Percentiles rank a stretch among this genome's conserved stretches.
These are phyloP conservation scores for Rugosomyces carneus DNA, from an alignment of 1,284 basidiomycete genomes.

Conservation along the genomic window DNA sequence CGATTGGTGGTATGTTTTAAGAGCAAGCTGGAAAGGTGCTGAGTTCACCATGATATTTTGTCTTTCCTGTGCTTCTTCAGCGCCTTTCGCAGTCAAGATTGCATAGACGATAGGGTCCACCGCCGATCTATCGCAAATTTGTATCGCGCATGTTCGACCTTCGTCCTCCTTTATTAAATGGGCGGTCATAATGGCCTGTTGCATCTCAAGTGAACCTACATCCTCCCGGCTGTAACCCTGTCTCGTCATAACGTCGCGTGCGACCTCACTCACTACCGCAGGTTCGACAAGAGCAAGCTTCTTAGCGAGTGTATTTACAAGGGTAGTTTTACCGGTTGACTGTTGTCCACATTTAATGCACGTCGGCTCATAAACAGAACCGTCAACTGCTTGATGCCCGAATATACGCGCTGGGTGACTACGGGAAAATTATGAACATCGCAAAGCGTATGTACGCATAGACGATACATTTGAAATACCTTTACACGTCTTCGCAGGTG, in stretches of 20 bases:
- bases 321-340: conserved; percentile 61
- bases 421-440: conserved; percentile 51
- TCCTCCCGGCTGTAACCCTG: conserved; percentile 47
- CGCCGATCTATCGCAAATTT: conserved; percentile 58
- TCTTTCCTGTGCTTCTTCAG: conserved; percentile 29
- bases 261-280: conserved; percentile 52
- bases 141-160: conserved; percentile 21
- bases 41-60: conserved; percentile 29
- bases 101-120: conserved; percentile 60
- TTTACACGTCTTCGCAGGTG: conserved; percentile 32
- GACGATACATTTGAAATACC: not conserved
- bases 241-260: conserved; percentile 45
- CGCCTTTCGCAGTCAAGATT: conserved; percentile 34
- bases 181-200: conserved; percentile 50
- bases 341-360: not conserved
- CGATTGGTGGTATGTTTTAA: conserved; percentile 37
- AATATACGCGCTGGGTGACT: conserved; percentile 52
- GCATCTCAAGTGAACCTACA: conserved; percentile 49
- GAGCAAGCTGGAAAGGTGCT: conserved; percentile 32
- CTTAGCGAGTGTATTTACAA: conserved; percentile 45
- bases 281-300: conserved; percentile 30
- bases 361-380: no score
- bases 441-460: conserved; percentile 46
- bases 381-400: conserved; percentile 45
- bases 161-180: conserved; percentile 41